These are phyloP conservation scores for Naumovozyma baii DNA, from an alignment of 805 yeast genomes.

Conservation along the genomic window DNA sequence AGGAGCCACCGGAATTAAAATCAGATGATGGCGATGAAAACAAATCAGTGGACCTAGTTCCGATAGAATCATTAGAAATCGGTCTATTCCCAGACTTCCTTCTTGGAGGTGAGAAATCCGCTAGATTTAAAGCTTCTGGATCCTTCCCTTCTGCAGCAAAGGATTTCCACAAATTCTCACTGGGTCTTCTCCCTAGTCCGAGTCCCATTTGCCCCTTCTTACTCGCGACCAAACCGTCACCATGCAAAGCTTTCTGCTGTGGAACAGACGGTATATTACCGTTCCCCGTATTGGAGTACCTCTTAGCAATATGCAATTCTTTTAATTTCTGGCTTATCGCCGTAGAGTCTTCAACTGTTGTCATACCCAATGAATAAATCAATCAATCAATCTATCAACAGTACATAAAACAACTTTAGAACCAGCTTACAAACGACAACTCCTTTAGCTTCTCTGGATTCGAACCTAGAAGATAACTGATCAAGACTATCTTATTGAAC, in stretches of 20 bases:
- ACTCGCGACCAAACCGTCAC: background rate
- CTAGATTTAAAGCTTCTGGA: background rate
- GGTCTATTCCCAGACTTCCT: constrained; percentile 22
- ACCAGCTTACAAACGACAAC: too few relatives aligned
- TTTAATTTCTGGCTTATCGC: background rate
- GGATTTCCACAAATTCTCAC: constrained; percentile 24
- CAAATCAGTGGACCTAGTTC: constrained; percentile 22
- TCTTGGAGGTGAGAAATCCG: constrained; percentile 19
- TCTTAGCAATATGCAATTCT: background rate
- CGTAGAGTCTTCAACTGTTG: background rate
- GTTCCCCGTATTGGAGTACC: background rate
- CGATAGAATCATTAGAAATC: constrained; percentile 26
- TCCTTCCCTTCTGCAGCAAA: constrained; percentile 1
- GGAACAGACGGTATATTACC: background rate
- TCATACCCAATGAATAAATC: too few relatives aligned
- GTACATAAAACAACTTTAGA: background rate
- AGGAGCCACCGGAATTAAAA: constrained; percentile 19
- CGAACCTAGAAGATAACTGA: too few relatives aligned
- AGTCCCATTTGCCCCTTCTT: constrained; percentile 9
- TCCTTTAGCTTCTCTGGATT: too few relatives aligned
- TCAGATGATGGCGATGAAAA: constrained; percentile 25
- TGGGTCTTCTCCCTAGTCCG: constrained; percentile 27
- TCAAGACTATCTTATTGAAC: too few relatives aligned
- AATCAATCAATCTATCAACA: too few relatives aligned
- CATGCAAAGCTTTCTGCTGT: background rate